Evolutionary conservation across 768 basidiomycete genomes (phyloP).

Genomic region (Boletales sp.): DNA sequence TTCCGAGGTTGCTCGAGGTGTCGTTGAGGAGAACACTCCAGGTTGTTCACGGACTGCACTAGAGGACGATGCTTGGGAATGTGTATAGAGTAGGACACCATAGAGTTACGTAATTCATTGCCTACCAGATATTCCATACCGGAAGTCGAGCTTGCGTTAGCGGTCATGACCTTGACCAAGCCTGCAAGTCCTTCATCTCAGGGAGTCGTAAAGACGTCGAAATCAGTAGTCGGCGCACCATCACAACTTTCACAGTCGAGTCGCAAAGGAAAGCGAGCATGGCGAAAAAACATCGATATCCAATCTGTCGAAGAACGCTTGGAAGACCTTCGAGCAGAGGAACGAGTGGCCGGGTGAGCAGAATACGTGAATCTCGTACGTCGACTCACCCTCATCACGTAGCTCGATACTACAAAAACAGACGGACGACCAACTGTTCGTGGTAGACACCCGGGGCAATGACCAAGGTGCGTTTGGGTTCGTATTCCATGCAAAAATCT

Average conservation of each 20-base stretch:
- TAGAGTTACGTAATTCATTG: constrained; percentile 3
- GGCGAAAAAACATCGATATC: constrained; percentile 92
- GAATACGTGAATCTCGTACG: background rate
- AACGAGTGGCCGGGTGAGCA: constrained; percentile 72
- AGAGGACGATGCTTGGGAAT: constrained; percentile 16
- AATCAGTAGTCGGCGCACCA: constrained; percentile 22
- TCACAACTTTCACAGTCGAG: constrained; percentile 53
- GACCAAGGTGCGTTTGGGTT: constrained; percentile 46
- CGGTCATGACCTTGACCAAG: constrained; percentile 8
- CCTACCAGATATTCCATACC: background rate
- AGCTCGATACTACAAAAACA: constrained; percentile 66
- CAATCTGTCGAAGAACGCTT: constrained; percentile 72
- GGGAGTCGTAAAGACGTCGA: constrained; percentile 3
- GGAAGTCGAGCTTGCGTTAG: background rate
- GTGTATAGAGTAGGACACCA: constrained; percentile 1
- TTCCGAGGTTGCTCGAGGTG: constrained; percentile 20
- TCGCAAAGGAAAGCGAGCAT: constrained; percentile 88
- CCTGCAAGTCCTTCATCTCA: constrained; percentile 1
- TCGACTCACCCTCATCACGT: background rate
- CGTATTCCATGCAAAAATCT: background rate
- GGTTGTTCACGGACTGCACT: background rate
- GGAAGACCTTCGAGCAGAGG: constrained; percentile 77
- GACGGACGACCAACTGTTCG: constrained; percentile 71
- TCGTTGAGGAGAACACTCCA: background rate
- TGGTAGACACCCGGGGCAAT: constrained; percentile 78